These are phyloP conservation scores for Fragilariopsis cylindrus DNA, from an alignment of 108 stramenopile genomes.

Conservation along the genomic window DNA sequence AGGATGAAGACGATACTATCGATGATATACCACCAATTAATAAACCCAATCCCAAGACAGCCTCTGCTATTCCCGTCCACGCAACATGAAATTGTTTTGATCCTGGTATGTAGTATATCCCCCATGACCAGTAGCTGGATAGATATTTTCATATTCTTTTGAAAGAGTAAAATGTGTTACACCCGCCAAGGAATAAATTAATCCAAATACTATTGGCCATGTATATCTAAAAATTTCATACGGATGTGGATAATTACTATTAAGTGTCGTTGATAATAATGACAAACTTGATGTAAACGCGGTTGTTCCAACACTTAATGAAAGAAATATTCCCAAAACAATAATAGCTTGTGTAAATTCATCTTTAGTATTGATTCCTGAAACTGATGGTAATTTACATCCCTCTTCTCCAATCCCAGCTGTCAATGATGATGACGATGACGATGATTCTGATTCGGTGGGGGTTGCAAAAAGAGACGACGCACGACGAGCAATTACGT, in stretches of 20 bases:
- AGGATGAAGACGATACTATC: conserved; percentile 46
- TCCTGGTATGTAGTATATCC: conserved; percentile 81
- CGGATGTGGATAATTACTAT: not conserved
- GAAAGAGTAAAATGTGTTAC: conserved; percentile 75
- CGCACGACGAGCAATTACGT: too few relatives aligned
- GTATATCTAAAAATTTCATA: conserved; percentile 42
- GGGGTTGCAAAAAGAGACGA: too few relatives aligned
- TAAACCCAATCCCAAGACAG: conserved; percentile 66
- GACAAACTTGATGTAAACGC: not conserved
- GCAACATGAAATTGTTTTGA: conserved; percentile 77
- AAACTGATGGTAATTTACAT: conserved; percentile 16
- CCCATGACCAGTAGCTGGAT: conserved; percentile 85
- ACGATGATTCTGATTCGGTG: too few relatives aligned
- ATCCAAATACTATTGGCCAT: conserved; percentile 69
- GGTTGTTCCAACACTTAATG: not conserved
- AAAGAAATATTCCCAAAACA: not conserved
- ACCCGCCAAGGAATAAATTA: conserved; percentile 74
- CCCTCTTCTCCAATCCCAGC: conserved; percentile 14
- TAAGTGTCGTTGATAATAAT: not conserved
- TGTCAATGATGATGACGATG: too few relatives aligned
- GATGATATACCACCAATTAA: conserved; percentile 29
- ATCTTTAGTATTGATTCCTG: conserved; percentile 10
- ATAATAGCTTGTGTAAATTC: conserved; percentile 8
- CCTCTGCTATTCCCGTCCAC: conserved; percentile 87
- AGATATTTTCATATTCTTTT: conserved; percentile 72